phyloP scores from a whole-genome alignment of 257 asterid species.

The Nicotiana otophora region DNA sequence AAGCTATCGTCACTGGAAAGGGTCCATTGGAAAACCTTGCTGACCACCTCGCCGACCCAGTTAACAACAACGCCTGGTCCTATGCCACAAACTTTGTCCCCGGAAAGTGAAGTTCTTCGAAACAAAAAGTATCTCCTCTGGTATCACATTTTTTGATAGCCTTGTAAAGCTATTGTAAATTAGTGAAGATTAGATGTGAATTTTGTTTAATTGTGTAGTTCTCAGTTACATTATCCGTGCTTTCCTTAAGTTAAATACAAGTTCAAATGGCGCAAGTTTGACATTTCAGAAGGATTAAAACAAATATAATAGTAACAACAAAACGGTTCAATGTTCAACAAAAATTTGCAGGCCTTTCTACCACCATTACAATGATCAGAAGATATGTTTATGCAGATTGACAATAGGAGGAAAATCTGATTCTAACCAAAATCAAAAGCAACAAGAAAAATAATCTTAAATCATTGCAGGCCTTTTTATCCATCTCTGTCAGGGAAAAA shows the following conservation, averaged over 20 bases:
- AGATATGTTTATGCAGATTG: no score
- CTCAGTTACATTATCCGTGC: not conserved
- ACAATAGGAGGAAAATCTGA: no score
- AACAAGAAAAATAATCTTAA: no score
- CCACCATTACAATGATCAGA: no score
- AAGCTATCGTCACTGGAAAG: slow-evolving; percentile 37
- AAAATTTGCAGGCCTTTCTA: no score
- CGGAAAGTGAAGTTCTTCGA: not conserved
- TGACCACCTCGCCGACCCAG: slow-evolving; percentile 25
- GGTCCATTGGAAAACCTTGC: slow-evolving; percentile 32
- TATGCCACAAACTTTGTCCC: slow-evolving; percentile 28
- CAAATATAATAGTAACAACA: no score
- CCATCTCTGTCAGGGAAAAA: no score
- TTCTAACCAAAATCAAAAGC: no score
- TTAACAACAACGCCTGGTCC: slow-evolving; percentile 27
- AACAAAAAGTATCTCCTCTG: not conserved
- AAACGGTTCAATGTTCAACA: no score
- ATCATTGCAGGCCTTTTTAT: no score
- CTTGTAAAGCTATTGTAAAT: not conserved
- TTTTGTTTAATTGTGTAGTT: not conserved
- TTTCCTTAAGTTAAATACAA: not conserved
- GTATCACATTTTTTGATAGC: not conserved
- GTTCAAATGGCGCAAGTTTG: no score
- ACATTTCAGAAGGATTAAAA: no score
- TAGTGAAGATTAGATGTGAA: not conserved